Percentiles rank a stretch among this genome's conserved stretches.
Evolutionary conservation across 2,329 filamentous ascomycete genomes (phyloP).

Genomic region (Rutstroemia sp.): DNA sequence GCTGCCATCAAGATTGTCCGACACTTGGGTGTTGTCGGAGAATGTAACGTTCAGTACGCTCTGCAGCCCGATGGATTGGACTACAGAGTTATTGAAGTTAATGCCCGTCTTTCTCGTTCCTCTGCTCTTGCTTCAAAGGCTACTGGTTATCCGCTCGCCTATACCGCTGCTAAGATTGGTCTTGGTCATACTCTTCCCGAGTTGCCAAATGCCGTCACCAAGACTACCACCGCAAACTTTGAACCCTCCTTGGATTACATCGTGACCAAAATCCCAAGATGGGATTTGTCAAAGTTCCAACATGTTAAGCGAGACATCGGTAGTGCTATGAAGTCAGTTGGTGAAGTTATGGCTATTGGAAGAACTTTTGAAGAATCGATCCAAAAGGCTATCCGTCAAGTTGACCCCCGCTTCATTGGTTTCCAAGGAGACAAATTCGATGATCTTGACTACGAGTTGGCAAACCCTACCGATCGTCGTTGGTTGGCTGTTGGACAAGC

Average conservation of each 20-base stretch:
- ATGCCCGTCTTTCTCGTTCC: slow-evolving; percentile 94
- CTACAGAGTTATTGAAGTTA: slow-evolving; percentile 98
- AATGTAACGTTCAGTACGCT: slow-evolving; percentile 98
- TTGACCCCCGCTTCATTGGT: slow-evolving; percentile 84
- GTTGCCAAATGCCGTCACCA: slow-evolving; percentile 94
- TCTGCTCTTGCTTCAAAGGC: slow-evolving; percentile 97
- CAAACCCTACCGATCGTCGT: slow-evolving; percentile 90
- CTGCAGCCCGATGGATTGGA: slow-evolving; percentile 94
- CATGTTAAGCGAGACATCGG: slow-evolving; percentile 97
- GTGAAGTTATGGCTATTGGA: slow-evolving; percentile 98
- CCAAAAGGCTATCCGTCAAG: slow-evolving; percentile 96
- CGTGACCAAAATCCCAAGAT: slow-evolving; percentile 96
- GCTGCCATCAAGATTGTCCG: slow-evolving; percentile 98
- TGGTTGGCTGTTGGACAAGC: slow-evolving; percentile 97
- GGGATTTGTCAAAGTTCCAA: slow-evolving; percentile 98
- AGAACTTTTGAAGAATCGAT: slow-evolving; percentile 98
- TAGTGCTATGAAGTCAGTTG: slow-evolving; percentile 97
- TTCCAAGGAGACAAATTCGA: slow-evolving; percentile 96
- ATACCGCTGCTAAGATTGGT: slow-evolving; percentile 97
- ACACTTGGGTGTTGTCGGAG: slow-evolving; percentile 92
- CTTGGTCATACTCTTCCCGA: slow-evolving; percentile 92
- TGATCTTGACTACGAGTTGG: slow-evolving; percentile 79
- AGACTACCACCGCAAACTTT: slow-evolving; percentile 98
- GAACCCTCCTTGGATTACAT: slow-evolving; percentile 97
- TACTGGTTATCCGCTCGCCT: slow-evolving; percentile 93